Percentiles rank a stretch among this genome's conserved stretches.
Conservation (phyloP, 116 monocot genomes). For the Papilionanthe hybrid region DNA sequence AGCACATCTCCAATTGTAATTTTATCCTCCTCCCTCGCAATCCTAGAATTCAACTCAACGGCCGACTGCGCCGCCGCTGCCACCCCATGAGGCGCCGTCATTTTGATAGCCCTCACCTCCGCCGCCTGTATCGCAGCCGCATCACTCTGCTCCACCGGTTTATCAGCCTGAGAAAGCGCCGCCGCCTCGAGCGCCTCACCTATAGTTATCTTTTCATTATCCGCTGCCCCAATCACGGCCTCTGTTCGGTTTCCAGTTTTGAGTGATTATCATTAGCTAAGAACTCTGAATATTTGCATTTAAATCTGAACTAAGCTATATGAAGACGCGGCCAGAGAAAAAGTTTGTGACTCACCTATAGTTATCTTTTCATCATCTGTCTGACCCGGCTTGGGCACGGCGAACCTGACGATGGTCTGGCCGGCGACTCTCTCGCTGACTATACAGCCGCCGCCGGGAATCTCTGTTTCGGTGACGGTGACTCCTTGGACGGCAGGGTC, state of each 20-base stretch:
- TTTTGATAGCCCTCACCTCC: conserved; percentile 17
- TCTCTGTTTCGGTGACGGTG: conserved; percentile 26
- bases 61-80: conserved; percentile 33
- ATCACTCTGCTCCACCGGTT: conserved; percentile 49
- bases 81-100: too few species aligned
- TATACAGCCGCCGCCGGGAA: conserved; percentile 16
- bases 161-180: conserved; percentile 15
- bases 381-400: not conserved
- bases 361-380: conserved; percentile 13
- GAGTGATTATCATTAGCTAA: too few species aligned
- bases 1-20: too few species aligned
- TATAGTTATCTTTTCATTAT: conserved; percentile 23
- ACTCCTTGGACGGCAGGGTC: conserved; percentile 7
- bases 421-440: conserved; percentile 34
- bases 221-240: not conserved
- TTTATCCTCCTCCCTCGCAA: conserved; percentile 9
- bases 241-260: not conserved
- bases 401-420: conserved; percentile 9
- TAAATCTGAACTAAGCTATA: too few species aligned
- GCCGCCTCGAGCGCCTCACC: conserved; percentile 60
- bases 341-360: conserved; percentile 44
- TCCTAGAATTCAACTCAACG: conserved; percentile 24
- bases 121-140: conserved; percentile 51
- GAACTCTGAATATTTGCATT: too few species aligned
- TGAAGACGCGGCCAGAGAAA: too few species aligned